Percentiles rank a stretch among this genome's conserved stretches.
Conservation (phyloP, 2,329 filamentous ascomycete genomes). For the Alternaria sp. region DNA sequence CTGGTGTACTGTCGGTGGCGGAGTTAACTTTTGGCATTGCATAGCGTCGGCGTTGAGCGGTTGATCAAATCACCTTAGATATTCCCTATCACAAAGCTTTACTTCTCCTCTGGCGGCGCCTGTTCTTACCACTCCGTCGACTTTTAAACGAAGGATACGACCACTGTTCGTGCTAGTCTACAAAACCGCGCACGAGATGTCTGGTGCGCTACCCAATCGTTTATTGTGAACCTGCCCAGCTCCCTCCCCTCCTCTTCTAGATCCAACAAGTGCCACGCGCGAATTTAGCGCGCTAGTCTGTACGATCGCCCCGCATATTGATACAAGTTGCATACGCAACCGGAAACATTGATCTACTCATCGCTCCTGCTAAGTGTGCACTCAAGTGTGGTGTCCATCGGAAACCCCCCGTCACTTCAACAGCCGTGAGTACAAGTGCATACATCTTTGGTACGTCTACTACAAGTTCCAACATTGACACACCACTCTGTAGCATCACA, state of each 20-base stretch:
- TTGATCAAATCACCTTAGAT: slow-evolving; percentile 7
- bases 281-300: not conserved
- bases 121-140: not conserved
- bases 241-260: slow-evolving; percentile 5
- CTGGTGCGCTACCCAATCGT: slow-evolving; percentile 5
- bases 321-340: not conserved
- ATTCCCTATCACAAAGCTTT: slow-evolving; percentile 10
- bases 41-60: slow-evolving; percentile 46
- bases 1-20: slow-evolving; percentile 13
- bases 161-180: not conserved
- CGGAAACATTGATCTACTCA: slow-evolving; percentile 4
- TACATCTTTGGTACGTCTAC: slow-evolving; percentile 4
- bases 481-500: slow-evolving; percentile 8
- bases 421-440: slow-evolving; percentile 3
- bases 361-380: not conserved
- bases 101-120: not conserved
- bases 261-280: slow-evolving; percentile 1
- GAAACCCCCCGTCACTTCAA: slow-evolving; percentile 1
- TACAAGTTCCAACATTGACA: slow-evolving; percentile 8
- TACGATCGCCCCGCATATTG: slow-evolving; percentile 1
- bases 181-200: not conserved
- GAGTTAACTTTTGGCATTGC: slow-evolving; percentile 28
- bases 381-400: slow-evolving; percentile 1
- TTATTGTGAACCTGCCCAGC: slow-evolving; percentile 2
- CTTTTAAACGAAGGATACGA: not conserved